phyloP scores from a whole-genome alignment of 805 yeast genomes.

The Danielia reshetovae region DNA sequence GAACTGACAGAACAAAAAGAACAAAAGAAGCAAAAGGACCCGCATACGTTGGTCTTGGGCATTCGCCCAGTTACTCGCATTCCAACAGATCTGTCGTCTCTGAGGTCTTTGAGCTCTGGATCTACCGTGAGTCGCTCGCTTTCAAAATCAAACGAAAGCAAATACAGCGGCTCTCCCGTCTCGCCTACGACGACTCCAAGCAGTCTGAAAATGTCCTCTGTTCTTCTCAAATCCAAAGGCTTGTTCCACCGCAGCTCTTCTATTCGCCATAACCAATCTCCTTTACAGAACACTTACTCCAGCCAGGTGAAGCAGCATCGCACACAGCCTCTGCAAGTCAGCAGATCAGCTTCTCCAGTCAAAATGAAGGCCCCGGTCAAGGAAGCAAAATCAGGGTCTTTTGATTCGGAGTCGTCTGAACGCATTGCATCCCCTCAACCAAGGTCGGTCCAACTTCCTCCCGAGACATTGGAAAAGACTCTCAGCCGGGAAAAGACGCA shows the following conservation, averaged over 20 bases:
- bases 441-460: not conserved
- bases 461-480: not conserved
- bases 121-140: not conserved
- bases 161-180: no score
- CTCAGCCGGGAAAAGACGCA: not conserved
- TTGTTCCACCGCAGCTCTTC: constrained; percentile 8
- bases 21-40: no score
- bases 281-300: constrained; percentile 24
- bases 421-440: not conserved
- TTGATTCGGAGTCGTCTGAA: no score
- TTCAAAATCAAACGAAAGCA: not conserved
- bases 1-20: no score
- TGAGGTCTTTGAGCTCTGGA: not conserved
- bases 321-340: constrained; percentile 11
- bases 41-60: no score
- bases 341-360: constrained; percentile 6
- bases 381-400: no score
- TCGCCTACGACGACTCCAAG: no score
- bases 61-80: not conserved
- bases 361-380: no score
- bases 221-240: constrained; percentile 13
- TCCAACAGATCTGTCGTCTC: not conserved
- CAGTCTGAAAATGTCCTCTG: constrained; percentile 9
- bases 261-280: not conserved
- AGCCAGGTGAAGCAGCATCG: constrained; percentile 31